These are phyloP conservation scores for Collariella sp. DNA, from an alignment of 495 filamentous ascomycete species.

Conservation along the genomic window DNA sequence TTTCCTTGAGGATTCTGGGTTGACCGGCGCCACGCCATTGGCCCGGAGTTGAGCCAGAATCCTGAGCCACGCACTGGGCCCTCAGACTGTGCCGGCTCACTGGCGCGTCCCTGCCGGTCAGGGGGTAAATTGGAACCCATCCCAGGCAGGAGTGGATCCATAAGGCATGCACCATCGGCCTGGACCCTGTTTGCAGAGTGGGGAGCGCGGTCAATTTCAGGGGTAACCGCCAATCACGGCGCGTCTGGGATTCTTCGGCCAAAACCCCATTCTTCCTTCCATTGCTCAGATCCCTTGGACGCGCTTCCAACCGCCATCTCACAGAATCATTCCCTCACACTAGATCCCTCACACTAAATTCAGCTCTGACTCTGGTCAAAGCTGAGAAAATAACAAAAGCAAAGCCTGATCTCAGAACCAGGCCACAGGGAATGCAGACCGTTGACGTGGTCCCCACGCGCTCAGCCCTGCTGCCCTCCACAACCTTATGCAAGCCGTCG, in stretches of 20 bases:
- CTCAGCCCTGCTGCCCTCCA: not conserved
- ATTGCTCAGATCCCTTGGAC: not conserved
- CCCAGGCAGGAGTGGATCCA: not conserved
- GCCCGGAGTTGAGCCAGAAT: not conserved
- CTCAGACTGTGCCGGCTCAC: not conserved
- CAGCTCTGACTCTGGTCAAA: no score
- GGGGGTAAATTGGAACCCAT: no score
- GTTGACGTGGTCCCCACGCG: not conserved
- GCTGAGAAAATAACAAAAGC: no score
- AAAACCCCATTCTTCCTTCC: not conserved
- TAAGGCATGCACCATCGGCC: not conserved
- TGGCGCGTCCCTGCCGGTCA: no score
- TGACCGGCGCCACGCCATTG: not conserved
- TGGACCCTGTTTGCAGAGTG: not conserved
- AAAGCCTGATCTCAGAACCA: no score
- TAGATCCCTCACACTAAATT: no score
- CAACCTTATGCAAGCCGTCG: not conserved
- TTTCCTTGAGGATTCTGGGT: not conserved
- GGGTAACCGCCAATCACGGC: not conserved
- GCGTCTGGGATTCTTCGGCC: not conserved
- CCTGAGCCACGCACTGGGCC: not conserved
- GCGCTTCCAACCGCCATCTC: no score
- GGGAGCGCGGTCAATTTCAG: not conserved
- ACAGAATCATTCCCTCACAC: no score
- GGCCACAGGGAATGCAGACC: no score